Conservation (phyloP, 2,329 filamentous ascomycete species). For the Allantophomopsis lycopodina region DNA sequence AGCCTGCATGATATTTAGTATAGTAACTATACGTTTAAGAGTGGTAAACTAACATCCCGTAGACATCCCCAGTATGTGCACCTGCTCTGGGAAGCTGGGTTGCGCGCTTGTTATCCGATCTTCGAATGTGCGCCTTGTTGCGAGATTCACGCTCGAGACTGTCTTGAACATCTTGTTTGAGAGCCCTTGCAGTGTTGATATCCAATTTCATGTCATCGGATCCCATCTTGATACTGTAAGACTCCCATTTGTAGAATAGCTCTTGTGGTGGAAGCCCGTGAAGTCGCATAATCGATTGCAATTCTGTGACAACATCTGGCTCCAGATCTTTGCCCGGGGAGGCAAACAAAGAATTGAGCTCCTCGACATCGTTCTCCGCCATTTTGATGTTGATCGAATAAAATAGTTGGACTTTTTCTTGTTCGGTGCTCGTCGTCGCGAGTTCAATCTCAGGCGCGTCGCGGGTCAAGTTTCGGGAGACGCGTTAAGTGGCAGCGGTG, state of each 20-base stretch:
- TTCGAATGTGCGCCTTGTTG: constrained; percentile 46
- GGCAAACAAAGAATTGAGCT: constrained; percentile 15
- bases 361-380: constrained; percentile 8
- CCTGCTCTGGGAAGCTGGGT: constrained; percentile 49
- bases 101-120: constrained; percentile 45
- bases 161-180: constrained; percentile 83
- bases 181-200: constrained; percentile 56
- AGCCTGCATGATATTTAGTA: constrained; percentile 26
- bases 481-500: too few species aligned
- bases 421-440: too few species aligned
- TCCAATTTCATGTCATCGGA: constrained; percentile 60
- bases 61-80: constrained; percentile 50
- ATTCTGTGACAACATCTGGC: constrained; percentile 64
- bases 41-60: constrained; percentile 53
- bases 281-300: constrained; percentile 75
- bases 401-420: too few species aligned
- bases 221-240: constrained; percentile 91
- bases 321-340: constrained; percentile 32
- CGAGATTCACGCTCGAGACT: constrained; percentile 65
- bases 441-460: too few species aligned
- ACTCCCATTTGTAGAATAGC: constrained; percentile 97
- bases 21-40: too few species aligned
- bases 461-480: too few species aligned
- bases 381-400: constrained; percentile 2
- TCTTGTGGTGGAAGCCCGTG: constrained; percentile 74